Conservation (phyloP, 2,329 filamentous ascomycete species). For the Calonectria montana region DNA sequence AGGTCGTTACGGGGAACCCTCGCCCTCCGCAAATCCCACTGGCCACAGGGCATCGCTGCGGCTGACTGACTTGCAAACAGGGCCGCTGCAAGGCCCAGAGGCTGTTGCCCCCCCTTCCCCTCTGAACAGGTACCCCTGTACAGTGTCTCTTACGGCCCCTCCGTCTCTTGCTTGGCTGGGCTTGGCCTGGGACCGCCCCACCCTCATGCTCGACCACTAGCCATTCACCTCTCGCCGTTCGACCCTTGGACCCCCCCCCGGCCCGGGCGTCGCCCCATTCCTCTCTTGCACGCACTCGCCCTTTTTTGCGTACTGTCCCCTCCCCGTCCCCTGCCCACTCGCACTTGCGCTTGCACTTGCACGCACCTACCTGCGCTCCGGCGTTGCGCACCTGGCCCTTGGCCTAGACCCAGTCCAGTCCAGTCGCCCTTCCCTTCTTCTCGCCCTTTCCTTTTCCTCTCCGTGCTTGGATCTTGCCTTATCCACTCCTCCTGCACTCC, state of each 20-base stretch:
- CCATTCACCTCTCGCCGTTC: constrained; percentile 19
- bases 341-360: constrained; percentile 29
- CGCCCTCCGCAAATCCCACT: background rate
- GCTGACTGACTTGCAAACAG: constrained; percentile 8
- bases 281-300: constrained; percentile 16
- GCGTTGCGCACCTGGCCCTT: constrained; percentile 3
- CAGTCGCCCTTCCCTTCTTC: constrained; percentile 17
- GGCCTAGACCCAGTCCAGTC: constrained; percentile 17
- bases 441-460: constrained; percentile 15
- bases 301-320: constrained; percentile 15
- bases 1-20: background rate
- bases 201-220: constrained; percentile 27
- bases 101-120: background rate
- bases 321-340: constrained; percentile 18
- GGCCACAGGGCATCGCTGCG: background rate
- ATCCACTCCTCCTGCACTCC: constrained; percentile 29
- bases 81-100: background rate
- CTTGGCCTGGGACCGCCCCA: constrained; percentile 12
- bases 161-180: constrained; percentile 24
- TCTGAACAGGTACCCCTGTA: constrained; percentile 37
- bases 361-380: constrained; percentile 20
- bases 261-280: constrained; percentile 19
- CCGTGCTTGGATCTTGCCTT: constrained; percentile 12
- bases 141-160: constrained; percentile 38
- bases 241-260: constrained; percentile 20